Evolutionary conservation across 331 rosid genomes (phyloP), one percentile per base, ranked within the genome.

Genomic region (Prunus yedoensis): DNA sequence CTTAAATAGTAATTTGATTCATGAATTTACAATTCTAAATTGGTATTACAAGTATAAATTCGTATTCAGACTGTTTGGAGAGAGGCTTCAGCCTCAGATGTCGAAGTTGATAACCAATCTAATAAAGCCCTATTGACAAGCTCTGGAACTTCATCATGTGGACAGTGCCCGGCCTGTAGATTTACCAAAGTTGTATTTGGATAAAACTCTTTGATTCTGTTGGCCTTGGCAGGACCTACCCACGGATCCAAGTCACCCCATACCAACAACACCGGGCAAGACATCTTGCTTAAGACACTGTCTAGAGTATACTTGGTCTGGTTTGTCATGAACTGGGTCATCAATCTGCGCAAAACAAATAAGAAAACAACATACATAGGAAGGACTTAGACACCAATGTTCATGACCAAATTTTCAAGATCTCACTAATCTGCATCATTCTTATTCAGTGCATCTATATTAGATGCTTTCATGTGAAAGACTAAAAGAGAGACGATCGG

Each of bases 171-270:
- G 0, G 96, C 98, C 77, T 89, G 93, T 73, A 93, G 85, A 80
- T 88, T 77, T 3, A 91, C 91, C 16, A 93, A 81, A 30, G 91
- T 81, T 25, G 97, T 78, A 62, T 88, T 89, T 9, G 97, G 90
- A 82, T 91, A 93, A 53, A 87, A 85, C 46, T 87, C 96, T 80
- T 88, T 89, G 85, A 93, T 93, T 80, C 73, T 62, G 43, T 83
- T 82, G 38, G 96, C 98, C 82, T 89, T 91, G 64, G 88, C 89
- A 32, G 98, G 94, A 82, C 98, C 98, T 4, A 91, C 97, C 98
- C 98, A 93, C 2, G 96, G 98, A 75, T 93, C 98, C 46, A 93
- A 86, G 87, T 93, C 98, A 23, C 96, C 98, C 98, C 96, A 91
- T 11, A 93, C 77, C 89, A 93, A 61, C 81, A 91, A 80, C 69